A percentile compares a stretch with the other conserved stretches of the same genome.
phyloP scores from a whole-genome alignment of 2,329 filamentous ascomycete species.

The Cercospora berteroae region DNA sequence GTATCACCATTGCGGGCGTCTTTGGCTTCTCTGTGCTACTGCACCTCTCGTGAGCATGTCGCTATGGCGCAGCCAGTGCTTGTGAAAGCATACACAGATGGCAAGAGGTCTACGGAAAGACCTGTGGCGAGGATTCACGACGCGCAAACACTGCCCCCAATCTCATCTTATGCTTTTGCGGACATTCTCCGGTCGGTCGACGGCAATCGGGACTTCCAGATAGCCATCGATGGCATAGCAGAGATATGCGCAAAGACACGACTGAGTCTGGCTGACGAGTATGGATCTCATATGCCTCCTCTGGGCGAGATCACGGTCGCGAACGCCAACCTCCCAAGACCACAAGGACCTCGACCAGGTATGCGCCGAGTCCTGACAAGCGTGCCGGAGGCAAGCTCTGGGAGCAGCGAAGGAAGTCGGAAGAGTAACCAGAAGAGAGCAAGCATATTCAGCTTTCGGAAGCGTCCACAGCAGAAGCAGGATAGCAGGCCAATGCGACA shows the following conservation, averaged over 20 bases:
- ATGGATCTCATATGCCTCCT: conserved; percentile 61
- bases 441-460: conserved; percentile 30
- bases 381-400: conserved; percentile 50
- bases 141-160: conserved; percentile 31
- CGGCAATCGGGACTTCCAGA: conserved; percentile 52
- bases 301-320: conserved; percentile 54
- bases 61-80: conserved; percentile 46
- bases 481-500: conserved; percentile 19
- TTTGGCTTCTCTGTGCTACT: neutral
- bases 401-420: conserved; percentile 40
- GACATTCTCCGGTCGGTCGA: conserved; percentile 43
- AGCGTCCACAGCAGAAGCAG: conserved; percentile 21
- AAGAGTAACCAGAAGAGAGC: conserved; percentile 27
- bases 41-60: conserved; percentile 17
- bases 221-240: conserved; percentile 60
- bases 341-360: conserved; percentile 25
- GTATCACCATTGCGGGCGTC: neutral
- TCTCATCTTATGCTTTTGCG: conserved; percentile 36
- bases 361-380: conserved; percentile 44
- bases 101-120: conserved; percentile 14
- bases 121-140: conserved; percentile 12
- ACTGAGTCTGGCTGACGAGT: conserved; percentile 61
- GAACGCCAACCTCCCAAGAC: conserved; percentile 16
- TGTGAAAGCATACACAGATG: conserved; percentile 35
- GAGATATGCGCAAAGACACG: conserved; percentile 62